These are phyloP conservation scores for Daldinia bambusicola DNA, from an alignment of 495 filamentous ascomycete species.

Conservation along the genomic window DNA sequence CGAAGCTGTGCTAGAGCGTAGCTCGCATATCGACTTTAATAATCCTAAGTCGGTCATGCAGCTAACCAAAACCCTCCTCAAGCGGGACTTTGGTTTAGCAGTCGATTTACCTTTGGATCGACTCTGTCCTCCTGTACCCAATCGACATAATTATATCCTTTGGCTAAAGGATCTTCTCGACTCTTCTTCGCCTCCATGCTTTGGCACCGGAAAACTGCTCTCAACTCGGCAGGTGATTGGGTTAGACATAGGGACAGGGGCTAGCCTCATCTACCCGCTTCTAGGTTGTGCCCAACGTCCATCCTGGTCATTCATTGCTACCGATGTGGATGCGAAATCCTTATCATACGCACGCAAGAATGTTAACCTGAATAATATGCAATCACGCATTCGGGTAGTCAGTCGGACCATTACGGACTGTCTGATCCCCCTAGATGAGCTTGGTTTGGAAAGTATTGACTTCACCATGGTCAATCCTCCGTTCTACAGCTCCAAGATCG, in stretches of 20 bases:
- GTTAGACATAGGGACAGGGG: constrained; percentile 91
- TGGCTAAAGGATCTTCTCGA: constrained; percentile 91
- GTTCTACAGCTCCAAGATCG: constrained; percentile 80
- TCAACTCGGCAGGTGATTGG: constrained; percentile 67
- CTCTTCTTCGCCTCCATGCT: constrained; percentile 70
- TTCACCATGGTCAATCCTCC: constrained; percentile 97
- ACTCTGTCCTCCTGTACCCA: constrained; percentile 90
- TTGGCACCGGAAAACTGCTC: constrained; percentile 26
- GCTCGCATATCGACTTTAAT: constrained; percentile 81
- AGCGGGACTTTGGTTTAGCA: constrained; percentile 75
- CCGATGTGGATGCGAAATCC: constrained; percentile 84
- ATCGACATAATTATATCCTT: constrained; percentile 87
- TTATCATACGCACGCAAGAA: constrained; percentile 73
- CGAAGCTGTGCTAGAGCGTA: constrained; percentile 59
- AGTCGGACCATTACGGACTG: constrained; percentile 60
- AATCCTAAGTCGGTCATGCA: constrained; percentile 81
- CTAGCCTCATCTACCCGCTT: constrained; percentile 90
- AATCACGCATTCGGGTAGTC: constrained; percentile 71
- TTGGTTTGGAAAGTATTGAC: constrained; percentile 71
- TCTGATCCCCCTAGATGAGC: constrained; percentile 69
- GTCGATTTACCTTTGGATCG: constrained; percentile 79
- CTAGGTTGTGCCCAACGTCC: constrained; percentile 75
- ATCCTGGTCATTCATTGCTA: constrained; percentile 77
- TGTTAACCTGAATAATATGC: constrained; percentile 69
- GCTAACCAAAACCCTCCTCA: constrained; percentile 81